phyloP scores from a whole-genome alignment of 179 eudicot species.

The Beta lomatogona region DNA sequence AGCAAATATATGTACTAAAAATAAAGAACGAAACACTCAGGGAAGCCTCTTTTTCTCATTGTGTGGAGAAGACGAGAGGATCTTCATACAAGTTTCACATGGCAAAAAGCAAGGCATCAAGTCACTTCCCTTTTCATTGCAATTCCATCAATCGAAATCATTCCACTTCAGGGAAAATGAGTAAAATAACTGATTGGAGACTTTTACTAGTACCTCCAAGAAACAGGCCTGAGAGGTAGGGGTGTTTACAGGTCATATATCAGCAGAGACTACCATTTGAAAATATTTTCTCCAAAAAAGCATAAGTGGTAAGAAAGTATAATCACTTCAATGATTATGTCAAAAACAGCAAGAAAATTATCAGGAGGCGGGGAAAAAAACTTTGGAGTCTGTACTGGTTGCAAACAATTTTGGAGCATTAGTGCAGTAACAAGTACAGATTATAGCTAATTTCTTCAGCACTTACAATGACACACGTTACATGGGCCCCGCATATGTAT shows the following conservation, averaged over 20 bases:
- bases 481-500: too few species aligned
- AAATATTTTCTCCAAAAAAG: too few species aligned
- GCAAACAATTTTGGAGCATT: too few species aligned
- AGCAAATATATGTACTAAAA: not conserved
- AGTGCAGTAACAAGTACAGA: too few species aligned
- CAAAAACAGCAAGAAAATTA: not conserved
- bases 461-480: too few species aligned
- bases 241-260: too few species aligned
- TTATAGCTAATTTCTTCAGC: too few species aligned
- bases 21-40: not conserved
- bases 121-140: not conserved
- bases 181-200: not conserved
- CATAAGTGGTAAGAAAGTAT: not conserved
- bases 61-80: not conserved
- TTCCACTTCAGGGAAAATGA: not conserved
- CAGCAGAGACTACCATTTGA: too few species aligned
- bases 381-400: too few species aligned
- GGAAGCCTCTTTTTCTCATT: too few species aligned
- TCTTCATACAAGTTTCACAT: too few species aligned
- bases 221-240: too few species aligned
- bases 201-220: not conserved
- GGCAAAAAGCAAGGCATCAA: not conserved
- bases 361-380: not conserved
- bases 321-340: not conserved
- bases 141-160: not conserved